phyloP scores from a whole-genome alignment of 768 basidiomycete genomes.

The Pleurotus ostreatus region DNA sequence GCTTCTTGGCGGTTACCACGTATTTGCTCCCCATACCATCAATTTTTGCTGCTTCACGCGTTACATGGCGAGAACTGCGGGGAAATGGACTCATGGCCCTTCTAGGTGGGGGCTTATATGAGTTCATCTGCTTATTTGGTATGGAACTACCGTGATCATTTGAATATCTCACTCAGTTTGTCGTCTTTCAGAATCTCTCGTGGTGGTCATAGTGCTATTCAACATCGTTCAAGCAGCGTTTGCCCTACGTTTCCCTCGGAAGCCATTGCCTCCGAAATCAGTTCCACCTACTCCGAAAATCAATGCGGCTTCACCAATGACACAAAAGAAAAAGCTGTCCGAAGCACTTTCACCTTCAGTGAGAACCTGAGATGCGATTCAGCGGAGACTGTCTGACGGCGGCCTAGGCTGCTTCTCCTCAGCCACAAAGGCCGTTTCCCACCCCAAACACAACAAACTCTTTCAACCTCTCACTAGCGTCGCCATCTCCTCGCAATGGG shows the following conservation, averaged over 20 bases:
- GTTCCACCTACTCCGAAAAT: neutral
- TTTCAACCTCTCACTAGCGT: slow-evolving; percentile 1
- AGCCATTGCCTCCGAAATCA: neutral
- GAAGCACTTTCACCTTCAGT: slow-evolving; percentile 4
- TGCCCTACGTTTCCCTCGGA: slow-evolving; percentile 2
- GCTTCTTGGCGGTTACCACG: neutral
- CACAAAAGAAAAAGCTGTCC: neutral
- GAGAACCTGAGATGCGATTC: neutral
- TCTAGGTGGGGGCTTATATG: neutral
- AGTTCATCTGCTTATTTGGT: neutral
- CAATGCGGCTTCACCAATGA: neutral
- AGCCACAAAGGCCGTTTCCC: neutral
- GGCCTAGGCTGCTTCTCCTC: neutral
- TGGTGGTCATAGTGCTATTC: neutral
- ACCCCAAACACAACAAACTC: neutral
- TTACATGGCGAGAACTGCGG: neutral
- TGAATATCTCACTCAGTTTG: neutral
- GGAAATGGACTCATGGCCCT: neutral
- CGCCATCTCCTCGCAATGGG: neutral
- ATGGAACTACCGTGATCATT: too few species aligned
- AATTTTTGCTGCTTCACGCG: neutral
- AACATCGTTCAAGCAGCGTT: neutral
- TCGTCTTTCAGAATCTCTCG: neutral
- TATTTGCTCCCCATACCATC: slow-evolving; percentile 3
- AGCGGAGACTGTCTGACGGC: neutral